Evolutionary conservation across 257 asterid genomes (phyloP), one percentile per base, ranked within the genome.

Genomic region (Solanum paucissectum): DNA sequence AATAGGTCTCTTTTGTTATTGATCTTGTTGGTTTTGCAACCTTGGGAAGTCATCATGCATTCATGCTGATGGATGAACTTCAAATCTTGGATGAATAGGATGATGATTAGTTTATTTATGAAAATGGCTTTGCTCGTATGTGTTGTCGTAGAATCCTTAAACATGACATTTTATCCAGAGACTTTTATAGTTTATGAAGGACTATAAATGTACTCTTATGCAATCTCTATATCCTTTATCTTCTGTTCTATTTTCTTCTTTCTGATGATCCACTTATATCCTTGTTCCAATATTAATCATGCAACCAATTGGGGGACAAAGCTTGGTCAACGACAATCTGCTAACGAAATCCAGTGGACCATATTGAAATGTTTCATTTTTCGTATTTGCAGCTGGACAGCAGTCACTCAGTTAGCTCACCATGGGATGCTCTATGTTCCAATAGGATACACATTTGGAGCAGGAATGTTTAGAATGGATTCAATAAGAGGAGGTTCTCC

Each of bases 391-490:
- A 95, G 98, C 79, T 95, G 98, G 98, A 94, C 98, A 2, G 97
- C 98, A 55, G 91, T 95, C 85, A 94, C 97, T 12, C 98, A 95
- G 64, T 90, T 95, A 86, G 98, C 96, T 88, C 98, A 95, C 88
- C 98, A 95, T 25, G 98, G 98, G 5, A 94, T 95, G 98, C 92
- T 95, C 13, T 94, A 92, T 89, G 96, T 95, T 88, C 98, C 98
- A 18, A 92, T 95, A 23, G 98, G 98, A 11, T 95, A 94, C 92
- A 94, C 98, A 11, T 95, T 95, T 88, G 98, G 98, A 66, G 98
- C 97, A 1, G 97, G 96, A 20, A 94, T 94, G 98, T 95, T 94
- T 90, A 94, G 93, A 87, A 92, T 94, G 97, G 96, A 94, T 87
- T 91, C 94, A 37, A 87, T 92, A 4, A 88, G 96, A 89, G 98